Base-by-base conservation (phyloP, 352 stramenopile genomes). In the Phytophthora cactorum region DNA sequence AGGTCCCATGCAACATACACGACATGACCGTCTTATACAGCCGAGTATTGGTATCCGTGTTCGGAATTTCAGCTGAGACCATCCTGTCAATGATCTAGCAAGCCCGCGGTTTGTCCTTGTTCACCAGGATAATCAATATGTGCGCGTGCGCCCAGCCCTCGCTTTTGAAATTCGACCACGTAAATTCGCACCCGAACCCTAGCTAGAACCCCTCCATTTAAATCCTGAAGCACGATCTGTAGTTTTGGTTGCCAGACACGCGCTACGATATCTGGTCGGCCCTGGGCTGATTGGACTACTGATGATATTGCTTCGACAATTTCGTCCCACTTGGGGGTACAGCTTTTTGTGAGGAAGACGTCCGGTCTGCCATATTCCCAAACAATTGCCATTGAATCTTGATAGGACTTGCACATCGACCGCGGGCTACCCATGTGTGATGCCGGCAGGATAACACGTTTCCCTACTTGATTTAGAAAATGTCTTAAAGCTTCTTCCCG, bases 141-240 rank as follows among this genome's bases (percentile, higher is more conserved):
- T 53, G 28, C 2, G 28, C 47, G 14, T 53, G 47, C 3, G 47
- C 28, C 28, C 2, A 53, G 11, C 3, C 45, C 45, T 3, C 45
- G 45, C 14, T 53, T 53, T 39, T 53, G 47, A 14, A 53, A 53
- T 12, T 53, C 47, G 4, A 53, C 47, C 9, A 53, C 47, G 5
- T 53, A 53, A 41, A 53, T 53, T 1, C 14, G 28, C 25, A 27
- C 47, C 2, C 5, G 2, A 14, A 27, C 27, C 4, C 4, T 10
- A 2, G 28, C 47, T 1, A 53, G 47, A 17, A 53, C 27, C 12
- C 14, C 14, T 9, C 38, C 27, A 27, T 53, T 15, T 32, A 15
- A 53, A 27, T 53, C 47, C 1, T 25, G 5, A 11, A 39, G 14
- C 15, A 12, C 7, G 5, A 11, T 14, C 3, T 3, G 0, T 5